Evolutionary conservation across 1,284 basidiomycete species (phyloP).

Genomic region (Mrakiaceae sp.): DNA sequence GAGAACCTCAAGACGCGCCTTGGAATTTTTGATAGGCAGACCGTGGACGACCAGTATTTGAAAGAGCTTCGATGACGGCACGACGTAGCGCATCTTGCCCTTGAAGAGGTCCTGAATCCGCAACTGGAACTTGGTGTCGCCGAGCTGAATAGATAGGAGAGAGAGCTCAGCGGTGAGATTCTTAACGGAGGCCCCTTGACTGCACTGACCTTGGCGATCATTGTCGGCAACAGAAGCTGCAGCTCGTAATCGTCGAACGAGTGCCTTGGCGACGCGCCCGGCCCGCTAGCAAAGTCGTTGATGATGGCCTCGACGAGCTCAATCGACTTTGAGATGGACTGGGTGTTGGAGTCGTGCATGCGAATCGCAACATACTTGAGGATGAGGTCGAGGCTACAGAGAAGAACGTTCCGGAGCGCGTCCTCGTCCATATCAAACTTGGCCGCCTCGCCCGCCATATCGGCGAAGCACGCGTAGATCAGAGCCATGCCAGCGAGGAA

Average conservation of each 20-base stretch:
- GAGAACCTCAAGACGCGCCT: conserved; percentile 72
- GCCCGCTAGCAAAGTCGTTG: conserved; percentile 39
- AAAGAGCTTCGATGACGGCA: conserved; percentile 49
- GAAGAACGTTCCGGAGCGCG: conserved; percentile 54
- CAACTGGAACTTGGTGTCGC: conserved; percentile 40
- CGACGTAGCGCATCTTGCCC: conserved; percentile 31
- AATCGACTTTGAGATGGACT: conserved; percentile 75
- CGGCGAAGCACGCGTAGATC: conserved; percentile 63
- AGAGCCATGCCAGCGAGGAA: conserved; percentile 64
- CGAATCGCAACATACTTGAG: conserved; percentile 91
- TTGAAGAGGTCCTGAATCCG: conserved; percentile 41
- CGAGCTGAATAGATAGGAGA: conserved; percentile 31
- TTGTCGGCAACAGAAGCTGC: conserved; percentile 74
- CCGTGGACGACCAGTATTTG: conserved; percentile 76
- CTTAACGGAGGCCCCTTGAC: not conserved
- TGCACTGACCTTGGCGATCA: conserved; percentile 68
- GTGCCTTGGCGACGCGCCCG: conserved; percentile 33
- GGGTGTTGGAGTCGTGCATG: conserved; percentile 85
- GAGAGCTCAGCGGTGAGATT: conserved; percentile 2
- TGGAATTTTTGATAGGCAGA: conserved; percentile 75
- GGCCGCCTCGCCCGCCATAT: conserved; percentile 45
- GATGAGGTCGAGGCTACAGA: conserved; percentile 84
- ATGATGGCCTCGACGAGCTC: conserved; percentile 76
- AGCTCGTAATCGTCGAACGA: conserved; percentile 83
- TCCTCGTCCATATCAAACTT: conserved; percentile 46